Conservation (phyloP, 2,329 filamentous ascomycete genomes). For the Fusarium pseudonygamai region DNA sequence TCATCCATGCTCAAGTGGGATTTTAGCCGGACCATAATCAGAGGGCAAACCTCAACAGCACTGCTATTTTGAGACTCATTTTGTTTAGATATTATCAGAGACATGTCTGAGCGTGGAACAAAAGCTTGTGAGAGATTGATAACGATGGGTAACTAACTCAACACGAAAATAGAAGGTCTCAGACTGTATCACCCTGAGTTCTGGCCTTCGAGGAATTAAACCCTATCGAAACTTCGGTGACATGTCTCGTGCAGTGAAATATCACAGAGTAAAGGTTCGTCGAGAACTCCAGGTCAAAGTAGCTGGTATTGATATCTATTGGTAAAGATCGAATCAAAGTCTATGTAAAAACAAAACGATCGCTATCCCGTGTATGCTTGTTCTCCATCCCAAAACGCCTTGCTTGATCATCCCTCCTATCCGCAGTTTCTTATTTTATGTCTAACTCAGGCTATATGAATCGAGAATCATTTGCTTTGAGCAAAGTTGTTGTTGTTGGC, state of each 20-base stretch:
- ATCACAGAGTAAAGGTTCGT: not conserved
- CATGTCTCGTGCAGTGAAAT: not conserved
- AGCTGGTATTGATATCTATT: not conserved
- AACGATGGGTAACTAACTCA: not conserved
- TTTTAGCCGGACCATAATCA: not conserved
- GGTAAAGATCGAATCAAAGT: slow-evolving; percentile 12
- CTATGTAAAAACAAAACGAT: not conserved
- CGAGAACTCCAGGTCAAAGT: not conserved
- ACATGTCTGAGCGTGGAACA: not conserved
- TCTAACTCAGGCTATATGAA: not conserved
- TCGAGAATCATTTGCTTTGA: slow-evolving; percentile 19
- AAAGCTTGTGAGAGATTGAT: not conserved
- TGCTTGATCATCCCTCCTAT: not conserved
- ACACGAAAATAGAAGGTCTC: not conserved
- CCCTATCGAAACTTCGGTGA: not conserved
- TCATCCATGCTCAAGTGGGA: not conserved
- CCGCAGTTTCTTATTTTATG: not conserved
- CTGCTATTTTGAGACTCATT: not conserved
- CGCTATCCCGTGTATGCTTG: slow-evolving; percentile 1
- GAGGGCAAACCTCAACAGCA: not conserved
- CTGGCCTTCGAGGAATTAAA: not conserved
- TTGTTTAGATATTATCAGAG: not conserved
- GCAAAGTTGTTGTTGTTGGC: slow-evolving; percentile 57
- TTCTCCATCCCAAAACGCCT: slow-evolving; percentile 8
- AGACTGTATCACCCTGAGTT: not conserved